A percentile compares a stretch with the other conserved stretches of the same genome.
These are phyloP conservation scores for Candida sanyaensis DNA, from an alignment of 1,139 yeast genomes.

Conservation along the genomic window DNA sequence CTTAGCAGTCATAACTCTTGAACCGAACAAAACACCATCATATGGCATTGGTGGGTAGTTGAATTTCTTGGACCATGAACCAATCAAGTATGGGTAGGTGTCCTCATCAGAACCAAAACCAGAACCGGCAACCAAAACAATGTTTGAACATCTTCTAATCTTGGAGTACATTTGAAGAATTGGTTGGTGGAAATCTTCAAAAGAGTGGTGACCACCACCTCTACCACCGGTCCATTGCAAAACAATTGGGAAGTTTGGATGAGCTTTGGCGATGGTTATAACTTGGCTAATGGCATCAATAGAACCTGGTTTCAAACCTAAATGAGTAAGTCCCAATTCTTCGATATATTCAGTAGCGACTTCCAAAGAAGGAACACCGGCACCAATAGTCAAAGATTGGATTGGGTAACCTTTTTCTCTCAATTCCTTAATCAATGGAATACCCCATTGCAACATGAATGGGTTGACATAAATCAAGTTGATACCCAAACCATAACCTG, in stretches of 20 bases:
- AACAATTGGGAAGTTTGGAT: constrained; percentile 94
- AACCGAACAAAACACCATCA: constrained; percentile 95
- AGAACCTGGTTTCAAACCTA: constrained; percentile 98
- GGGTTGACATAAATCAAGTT: constrained; percentile 96
- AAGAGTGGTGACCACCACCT: constrained; percentile 99
- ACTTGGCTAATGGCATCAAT: constrained; percentile 88
- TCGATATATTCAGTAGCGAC: constrained; percentile 96
- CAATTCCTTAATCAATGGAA: constrained; percentile 87
- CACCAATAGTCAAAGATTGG: constrained; percentile 96
- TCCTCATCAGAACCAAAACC: constrained; percentile 98
- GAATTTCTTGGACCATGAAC: constrained; percentile 86
- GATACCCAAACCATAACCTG: constrained; percentile 89
- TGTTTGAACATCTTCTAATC: constrained; percentile 89
- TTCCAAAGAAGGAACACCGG: constrained; percentile 98
- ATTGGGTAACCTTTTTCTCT: constrained; percentile 93
- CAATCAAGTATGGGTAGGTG: constrained; percentile 95
- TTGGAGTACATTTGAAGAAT: constrained; percentile 92
- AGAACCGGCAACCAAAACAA: constrained; percentile 92
- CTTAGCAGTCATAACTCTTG: constrained; percentile 96
- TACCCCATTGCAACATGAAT: constrained; percentile 97
- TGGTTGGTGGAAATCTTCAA: constrained; percentile 98
- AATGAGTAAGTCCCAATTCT: constrained; percentile 87
- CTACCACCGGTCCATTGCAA: constrained; percentile 99
- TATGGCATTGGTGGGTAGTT: constrained; percentile 98
- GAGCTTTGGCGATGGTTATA: constrained; percentile 89